These are phyloP conservation scores for Euphorbia celastroides DNA, from an alignment of 441 rosid genomes.

Conservation along the genomic window DNA sequence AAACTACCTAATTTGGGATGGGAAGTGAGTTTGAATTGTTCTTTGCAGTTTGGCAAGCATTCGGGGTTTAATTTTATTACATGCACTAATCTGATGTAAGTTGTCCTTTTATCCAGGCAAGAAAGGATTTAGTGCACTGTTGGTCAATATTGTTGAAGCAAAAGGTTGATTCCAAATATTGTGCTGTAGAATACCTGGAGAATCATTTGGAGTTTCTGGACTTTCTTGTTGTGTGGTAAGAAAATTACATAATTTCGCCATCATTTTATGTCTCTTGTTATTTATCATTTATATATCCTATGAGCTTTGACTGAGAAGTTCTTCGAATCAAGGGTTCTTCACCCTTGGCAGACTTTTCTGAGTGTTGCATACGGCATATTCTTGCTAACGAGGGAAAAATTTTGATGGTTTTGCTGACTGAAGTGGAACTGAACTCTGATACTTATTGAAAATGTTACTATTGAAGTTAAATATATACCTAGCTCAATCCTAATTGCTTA, in stretches of 20 bases:
- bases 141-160: constrained; percentile 87
- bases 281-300: not conserved
- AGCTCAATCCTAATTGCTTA: not conserved
- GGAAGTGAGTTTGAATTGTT: constrained; percentile 57
- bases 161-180: constrained; percentile 53
- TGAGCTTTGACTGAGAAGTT: constrained; percentile 5
- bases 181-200: constrained; percentile 65
- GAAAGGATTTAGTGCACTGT: constrained; percentile 87
- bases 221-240: constrained; percentile 74
- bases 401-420: not conserved
- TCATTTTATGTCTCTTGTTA: constrained; percentile 1
- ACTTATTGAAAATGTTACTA: not conserved
- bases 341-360: not conserved
- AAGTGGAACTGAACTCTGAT: constrained; percentile 1
- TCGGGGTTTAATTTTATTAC: not conserved
- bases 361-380: not conserved
- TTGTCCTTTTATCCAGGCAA: constrained; percentile 42
- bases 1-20: constrained; percentile 80
- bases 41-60: constrained; percentile 16
- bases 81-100: not conserved
- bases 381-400: not conserved
- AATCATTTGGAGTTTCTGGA: constrained; percentile 79
- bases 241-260: not conserved
- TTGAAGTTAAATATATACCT: not conserved
- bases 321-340: not conserved